Percentiles rank a stretch among this genome's conserved stretches.
Evolutionary conservation across 345 rosid species (phyloP).

Genomic region (Carallia brachiata): DNA sequence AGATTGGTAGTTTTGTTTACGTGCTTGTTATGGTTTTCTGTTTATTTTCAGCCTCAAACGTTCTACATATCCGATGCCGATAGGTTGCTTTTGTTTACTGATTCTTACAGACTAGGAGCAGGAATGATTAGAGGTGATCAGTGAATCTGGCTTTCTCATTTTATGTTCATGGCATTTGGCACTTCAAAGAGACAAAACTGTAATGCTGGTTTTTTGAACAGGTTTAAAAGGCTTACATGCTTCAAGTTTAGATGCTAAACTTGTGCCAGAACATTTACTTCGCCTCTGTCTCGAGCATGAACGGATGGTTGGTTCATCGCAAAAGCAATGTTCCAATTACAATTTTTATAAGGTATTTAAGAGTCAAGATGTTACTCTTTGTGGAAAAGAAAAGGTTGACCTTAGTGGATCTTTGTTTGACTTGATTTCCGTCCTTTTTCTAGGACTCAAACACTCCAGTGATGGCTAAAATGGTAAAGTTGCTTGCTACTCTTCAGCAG

Average conservation of each 20-base stretch:
- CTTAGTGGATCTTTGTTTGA: slow-evolving; percentile 5
- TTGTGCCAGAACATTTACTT: slow-evolving; percentile 79
- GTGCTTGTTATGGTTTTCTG: slow-evolving; percentile 10
- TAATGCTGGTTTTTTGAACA: slow-evolving; percentile 30
- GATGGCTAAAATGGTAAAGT: slow-evolving; percentile 70
- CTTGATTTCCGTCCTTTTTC: slow-evolving; percentile 9
- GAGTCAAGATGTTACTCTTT: not conserved
- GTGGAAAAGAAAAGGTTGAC: not conserved
- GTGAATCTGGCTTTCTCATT: not conserved
- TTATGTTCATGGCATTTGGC: not conserved
- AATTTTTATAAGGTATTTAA: slow-evolving; percentile 86
- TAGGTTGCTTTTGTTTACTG: slow-evolving; percentile 56
- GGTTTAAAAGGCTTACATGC: slow-evolving; percentile 59
- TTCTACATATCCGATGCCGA: slow-evolving; percentile 48
- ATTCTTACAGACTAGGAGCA: slow-evolving; percentile 71
- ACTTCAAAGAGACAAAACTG: not conserved
- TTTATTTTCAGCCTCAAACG: slow-evolving; percentile 55
- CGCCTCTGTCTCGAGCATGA: slow-evolving; percentile 69
- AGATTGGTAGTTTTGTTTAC: not conserved
- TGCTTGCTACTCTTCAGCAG: slow-evolving; percentile 48
- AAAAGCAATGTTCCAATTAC: slow-evolving; percentile 41
- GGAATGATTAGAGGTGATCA: slow-evolving; percentile 66
- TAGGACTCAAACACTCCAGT: slow-evolving; percentile 75
- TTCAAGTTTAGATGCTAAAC: slow-evolving; percentile 69
- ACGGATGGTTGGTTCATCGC: slow-evolving; percentile 34